phyloP scores from a whole-genome alignment of 176 grass and related monocot genomes.

The Oryza glaberrima region DNA sequence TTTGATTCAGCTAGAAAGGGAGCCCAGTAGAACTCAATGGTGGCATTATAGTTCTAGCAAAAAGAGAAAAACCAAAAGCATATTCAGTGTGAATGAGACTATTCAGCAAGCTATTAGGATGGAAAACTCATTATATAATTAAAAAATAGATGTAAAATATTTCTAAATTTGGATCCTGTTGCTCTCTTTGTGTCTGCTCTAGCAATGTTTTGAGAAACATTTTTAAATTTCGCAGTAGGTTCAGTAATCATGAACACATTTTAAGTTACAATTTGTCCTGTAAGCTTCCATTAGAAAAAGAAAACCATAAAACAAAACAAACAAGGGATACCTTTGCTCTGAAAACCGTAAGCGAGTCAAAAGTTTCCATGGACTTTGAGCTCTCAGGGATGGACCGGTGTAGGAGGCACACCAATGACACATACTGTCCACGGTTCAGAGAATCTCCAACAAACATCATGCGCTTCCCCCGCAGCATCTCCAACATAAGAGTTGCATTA shows the following conservation, averaged over 20 bases:
- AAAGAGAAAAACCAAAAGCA: constrained; percentile 11
- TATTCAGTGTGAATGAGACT: constrained; percentile 16
- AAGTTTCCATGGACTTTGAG: constrained; percentile 80
- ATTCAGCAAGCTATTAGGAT: background rate
- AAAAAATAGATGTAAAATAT: background rate
- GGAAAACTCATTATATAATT: background rate
- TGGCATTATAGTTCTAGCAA: constrained; percentile 84
- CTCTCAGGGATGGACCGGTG: constrained; percentile 66
- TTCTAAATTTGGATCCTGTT: background rate
- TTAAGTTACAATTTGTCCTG: background rate
- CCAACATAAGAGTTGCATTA: constrained; percentile 81
- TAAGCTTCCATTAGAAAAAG: background rate
- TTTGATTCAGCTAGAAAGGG: constrained; percentile 97
- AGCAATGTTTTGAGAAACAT: background rate
- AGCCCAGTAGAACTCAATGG: constrained; percentile 99
- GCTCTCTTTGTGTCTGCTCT: background rate
- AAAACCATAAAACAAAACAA: background rate
- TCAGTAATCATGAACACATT: background rate
- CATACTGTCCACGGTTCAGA: constrained; percentile 79
- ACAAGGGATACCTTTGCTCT: constrained; percentile 71
- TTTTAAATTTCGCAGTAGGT: background rate
- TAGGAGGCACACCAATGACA: constrained; percentile 85
- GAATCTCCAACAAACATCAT: constrained; percentile 96
- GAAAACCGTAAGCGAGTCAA: constrained; percentile 77
- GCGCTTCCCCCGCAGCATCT: constrained; percentile 83